Evolutionary conservation across 192 early-diverging fungal genomes (phyloP).

Genomic region (Fimicolochytrium jonesii): DNA sequence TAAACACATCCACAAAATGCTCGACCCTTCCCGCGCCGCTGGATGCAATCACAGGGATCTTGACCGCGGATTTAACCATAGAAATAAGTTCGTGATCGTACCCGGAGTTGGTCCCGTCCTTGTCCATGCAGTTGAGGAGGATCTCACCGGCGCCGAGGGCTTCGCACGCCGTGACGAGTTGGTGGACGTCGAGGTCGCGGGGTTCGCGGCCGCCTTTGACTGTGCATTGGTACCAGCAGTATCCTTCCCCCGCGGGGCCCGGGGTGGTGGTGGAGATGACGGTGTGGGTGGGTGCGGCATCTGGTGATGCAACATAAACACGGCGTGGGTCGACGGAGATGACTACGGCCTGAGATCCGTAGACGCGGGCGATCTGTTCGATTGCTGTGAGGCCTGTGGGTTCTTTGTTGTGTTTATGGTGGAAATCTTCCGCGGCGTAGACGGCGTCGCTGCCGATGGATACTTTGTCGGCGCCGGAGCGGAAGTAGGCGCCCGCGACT

Average conservation of each 20-base stretch:
- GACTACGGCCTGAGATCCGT: slow-evolving; percentile 98
- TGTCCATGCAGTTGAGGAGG: slow-evolving; percentile 98
- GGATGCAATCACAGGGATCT: slow-evolving; percentile 97
- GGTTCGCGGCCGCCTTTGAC: slow-evolving; percentile 96
- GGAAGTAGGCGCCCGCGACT: slow-evolving; percentile 99
- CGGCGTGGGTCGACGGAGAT: slow-evolving; percentile 96
- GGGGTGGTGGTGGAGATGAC: slow-evolving; percentile 62
- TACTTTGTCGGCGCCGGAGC: slow-evolving; percentile 98
- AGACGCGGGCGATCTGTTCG: slow-evolving; percentile 88
- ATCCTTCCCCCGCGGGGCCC: slow-evolving; percentile 90
- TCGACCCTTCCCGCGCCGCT: slow-evolving; percentile 84
- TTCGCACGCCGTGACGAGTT: slow-evolving; percentile 84
- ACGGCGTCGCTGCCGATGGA: slow-evolving; percentile 99
- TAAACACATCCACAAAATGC: slow-evolving; percentile 88
- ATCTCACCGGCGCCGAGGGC: slow-evolving; percentile 95
- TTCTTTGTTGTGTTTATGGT: slow-evolving; percentile 37
- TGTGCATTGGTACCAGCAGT: slow-evolving; percentile 99
- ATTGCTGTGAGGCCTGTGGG: slow-evolving; percentile 76
- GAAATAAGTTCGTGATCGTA: slow-evolving; percentile 85
- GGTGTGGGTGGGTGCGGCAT: slow-evolving; percentile 71
- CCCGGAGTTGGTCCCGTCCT: slow-evolving; percentile 96
- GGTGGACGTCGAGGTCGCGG: slow-evolving; percentile 88
- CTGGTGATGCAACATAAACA: slow-evolving; percentile 80
- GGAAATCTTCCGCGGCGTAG: slow-evolving; percentile 87
- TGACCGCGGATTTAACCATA: slow-evolving; percentile 72